Conservation (phyloP, 2,329 filamentous ascomycete genomes). For the Sphaerulina vaccinii region DNA sequence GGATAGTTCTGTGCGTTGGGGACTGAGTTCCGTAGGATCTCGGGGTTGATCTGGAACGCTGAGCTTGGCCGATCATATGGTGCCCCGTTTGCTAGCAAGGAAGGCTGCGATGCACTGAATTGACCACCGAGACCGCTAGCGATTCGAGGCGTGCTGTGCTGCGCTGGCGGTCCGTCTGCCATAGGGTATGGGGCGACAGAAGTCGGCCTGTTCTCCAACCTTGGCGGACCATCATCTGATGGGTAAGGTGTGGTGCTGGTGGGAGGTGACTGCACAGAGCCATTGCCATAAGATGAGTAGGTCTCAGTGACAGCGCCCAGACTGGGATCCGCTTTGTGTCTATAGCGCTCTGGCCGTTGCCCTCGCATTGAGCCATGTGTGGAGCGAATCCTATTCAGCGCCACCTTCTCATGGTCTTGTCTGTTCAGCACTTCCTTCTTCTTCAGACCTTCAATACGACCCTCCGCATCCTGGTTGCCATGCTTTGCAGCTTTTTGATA, state of each 20-base stretch:
- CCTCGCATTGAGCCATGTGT: constrained; percentile 54
- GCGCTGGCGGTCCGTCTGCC: constrained; percentile 57
- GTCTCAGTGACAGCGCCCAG: constrained; percentile 21
- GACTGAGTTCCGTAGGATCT: constrained; percentile 36
- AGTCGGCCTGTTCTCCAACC: constrained; percentile 42
- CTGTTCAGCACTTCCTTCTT: constrained; percentile 77
- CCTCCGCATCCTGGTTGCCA: constrained; percentile 84
- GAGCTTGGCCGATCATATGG: constrained; percentile 54
- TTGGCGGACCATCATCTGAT: constrained; percentile 38
- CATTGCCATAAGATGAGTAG: constrained; percentile 19
- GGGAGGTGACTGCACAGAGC: constrained; percentile 20
- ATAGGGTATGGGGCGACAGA: constrained; percentile 69
- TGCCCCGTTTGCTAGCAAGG: constrained; percentile 39
- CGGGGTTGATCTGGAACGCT: constrained; percentile 53
- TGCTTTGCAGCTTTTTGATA: constrained; percentile 86
- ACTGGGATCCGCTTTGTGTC: constrained; percentile 35
- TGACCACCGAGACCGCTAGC: constrained; percentile 37
- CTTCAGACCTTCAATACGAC: constrained; percentile 78
- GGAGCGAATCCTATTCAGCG: constrained; percentile 76
- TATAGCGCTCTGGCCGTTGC: constrained; percentile 46
- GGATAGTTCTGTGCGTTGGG: constrained; percentile 13
- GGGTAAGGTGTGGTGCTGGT: constrained; percentile 35
- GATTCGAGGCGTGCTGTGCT: constrained; percentile 11
- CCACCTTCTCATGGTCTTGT: constrained; percentile 88
- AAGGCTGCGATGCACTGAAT: constrained; percentile 35